These are phyloP conservation scores for Syzygium malaccense DNA, from an alignment of 441 rosid genomes.

Conservation along the genomic window DNA sequence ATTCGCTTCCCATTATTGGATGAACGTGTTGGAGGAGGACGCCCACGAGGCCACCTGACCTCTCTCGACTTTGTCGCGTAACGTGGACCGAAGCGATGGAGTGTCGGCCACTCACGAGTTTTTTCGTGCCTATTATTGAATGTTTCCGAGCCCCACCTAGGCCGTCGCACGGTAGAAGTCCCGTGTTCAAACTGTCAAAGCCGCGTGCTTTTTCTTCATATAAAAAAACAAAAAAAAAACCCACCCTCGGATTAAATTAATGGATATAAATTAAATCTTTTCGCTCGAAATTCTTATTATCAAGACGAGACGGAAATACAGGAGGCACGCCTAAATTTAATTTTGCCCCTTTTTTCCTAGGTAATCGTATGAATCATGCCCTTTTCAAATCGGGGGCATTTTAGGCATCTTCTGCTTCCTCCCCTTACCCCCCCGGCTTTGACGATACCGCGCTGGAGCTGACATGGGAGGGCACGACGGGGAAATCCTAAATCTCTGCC, in stretches of 20 bases:
- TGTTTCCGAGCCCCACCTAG: background rate
- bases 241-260: background rate
- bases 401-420: background rate
- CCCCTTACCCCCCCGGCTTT: background rate
- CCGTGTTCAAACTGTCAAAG: background rate
- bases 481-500: background rate
- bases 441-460: background rate
- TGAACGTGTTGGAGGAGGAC: background rate
- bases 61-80: background rate
- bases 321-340: background rate
- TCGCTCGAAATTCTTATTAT: background rate
- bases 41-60: background rate
- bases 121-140: background rate
- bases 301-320: background rate
- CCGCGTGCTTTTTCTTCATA: background rate
- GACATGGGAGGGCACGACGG: background rate
- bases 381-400: background rate
- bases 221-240: background rate
- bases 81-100: background rate
- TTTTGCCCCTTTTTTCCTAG: too few species aligned
- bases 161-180: too few species aligned
- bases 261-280: background rate
- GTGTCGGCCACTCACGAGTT: background rate
- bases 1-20: background rate
- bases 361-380: background rate